Conservation (phyloP, 139 green algal genomes). For the Eudorina sp. region DNA sequence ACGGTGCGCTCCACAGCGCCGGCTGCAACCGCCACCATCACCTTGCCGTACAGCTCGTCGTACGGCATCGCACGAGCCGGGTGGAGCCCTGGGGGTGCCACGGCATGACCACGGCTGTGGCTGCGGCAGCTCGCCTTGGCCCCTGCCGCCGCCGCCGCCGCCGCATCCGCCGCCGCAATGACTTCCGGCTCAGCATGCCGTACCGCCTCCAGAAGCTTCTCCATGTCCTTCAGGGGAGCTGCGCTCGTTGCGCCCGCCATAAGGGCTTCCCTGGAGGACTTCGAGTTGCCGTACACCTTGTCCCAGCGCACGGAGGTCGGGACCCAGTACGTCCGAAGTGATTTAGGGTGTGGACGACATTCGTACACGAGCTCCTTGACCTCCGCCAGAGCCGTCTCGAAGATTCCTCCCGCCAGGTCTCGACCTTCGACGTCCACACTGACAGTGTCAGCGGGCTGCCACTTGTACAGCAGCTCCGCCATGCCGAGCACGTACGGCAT, state of each 20-base stretch:
- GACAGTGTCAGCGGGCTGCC: constrained; percentile 28
- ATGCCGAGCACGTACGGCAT: constrained; percentile 59
- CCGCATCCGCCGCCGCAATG: not conserved
- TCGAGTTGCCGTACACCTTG: constrained; percentile 37
- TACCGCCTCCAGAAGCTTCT: too few relatives aligned
- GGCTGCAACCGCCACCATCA: constrained; percentile 25
- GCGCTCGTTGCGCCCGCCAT: too few relatives aligned
- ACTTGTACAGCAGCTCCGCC: constrained; percentile 57
- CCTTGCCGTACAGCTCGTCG: constrained; percentile 39
- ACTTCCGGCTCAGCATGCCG: too few relatives aligned
- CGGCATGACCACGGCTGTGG: not conserved
- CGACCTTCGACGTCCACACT: not conserved
- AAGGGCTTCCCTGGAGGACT: not conserved
- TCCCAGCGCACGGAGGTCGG: constrained; percentile 55
- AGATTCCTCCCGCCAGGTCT: not conserved
- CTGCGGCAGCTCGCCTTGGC: not conserved
- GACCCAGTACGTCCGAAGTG: not conserved
- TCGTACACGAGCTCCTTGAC: constrained; percentile 39
- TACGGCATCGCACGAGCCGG: constrained; percentile 41
- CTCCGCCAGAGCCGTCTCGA: too few relatives aligned
- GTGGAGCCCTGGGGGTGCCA: constrained; percentile 10
- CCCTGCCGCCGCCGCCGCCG: not conserved
- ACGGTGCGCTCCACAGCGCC: constrained; percentile 38
- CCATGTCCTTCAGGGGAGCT: too few relatives aligned
- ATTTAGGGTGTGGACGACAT: constrained; percentile 1